Evolutionary conservation across 148 eudicot species (phyloP).

Genomic region (Polygonum maritimum): DNA sequence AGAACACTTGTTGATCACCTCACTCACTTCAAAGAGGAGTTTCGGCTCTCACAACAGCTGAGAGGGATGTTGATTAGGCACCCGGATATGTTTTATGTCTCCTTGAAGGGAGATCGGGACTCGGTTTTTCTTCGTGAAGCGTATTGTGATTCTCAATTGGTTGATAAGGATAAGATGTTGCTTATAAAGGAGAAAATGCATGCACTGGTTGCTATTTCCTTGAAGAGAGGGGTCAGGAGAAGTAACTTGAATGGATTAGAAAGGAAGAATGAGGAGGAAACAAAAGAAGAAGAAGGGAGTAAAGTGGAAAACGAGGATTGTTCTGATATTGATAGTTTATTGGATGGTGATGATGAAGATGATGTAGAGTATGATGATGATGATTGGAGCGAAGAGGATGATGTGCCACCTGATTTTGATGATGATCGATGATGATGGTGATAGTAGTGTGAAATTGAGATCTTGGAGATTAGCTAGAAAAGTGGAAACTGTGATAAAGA

Average conservation of each 20-base stretch:
- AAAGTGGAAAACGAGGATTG: conserved; percentile 65
- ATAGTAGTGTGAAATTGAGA: conserved; percentile 23
- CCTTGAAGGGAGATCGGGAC: conserved; percentile 89
- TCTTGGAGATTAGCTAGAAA: conserved; percentile 27
- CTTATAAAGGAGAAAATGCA: conserved; percentile 90
- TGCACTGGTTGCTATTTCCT: conserved; percentile 61
- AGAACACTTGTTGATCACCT: conserved; percentile 93
- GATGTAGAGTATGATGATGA: conserved; percentile 32
- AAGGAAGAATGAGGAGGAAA: conserved; percentile 19
- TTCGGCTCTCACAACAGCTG: conserved; percentile 92
- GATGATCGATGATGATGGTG: conserved; percentile 50
- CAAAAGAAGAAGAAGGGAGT: conserved; percentile 21
- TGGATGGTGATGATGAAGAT: conserved; percentile 35
- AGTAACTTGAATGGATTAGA: conserved; percentile 21
- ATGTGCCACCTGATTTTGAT: conserved; percentile 69
- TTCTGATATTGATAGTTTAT: conserved; percentile 64
- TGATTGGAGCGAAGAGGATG: conserved; percentile 70
- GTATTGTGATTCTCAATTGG: conserved; percentile 69
- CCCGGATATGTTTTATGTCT: conserved; percentile 96
- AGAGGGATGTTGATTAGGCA: conserved; percentile 97
- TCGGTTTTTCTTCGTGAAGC: conserved; percentile 96
- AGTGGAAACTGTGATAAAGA: conserved; percentile 20
- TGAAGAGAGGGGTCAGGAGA: conserved; percentile 30
- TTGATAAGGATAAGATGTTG: conserved; percentile 70
- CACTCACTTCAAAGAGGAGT: conserved; percentile 94